Evolutionary conservation across 306 rosid species (phyloP), one percentile per base, ranked within the genome.

Genomic region (Dicorynia guianensis): DNA sequence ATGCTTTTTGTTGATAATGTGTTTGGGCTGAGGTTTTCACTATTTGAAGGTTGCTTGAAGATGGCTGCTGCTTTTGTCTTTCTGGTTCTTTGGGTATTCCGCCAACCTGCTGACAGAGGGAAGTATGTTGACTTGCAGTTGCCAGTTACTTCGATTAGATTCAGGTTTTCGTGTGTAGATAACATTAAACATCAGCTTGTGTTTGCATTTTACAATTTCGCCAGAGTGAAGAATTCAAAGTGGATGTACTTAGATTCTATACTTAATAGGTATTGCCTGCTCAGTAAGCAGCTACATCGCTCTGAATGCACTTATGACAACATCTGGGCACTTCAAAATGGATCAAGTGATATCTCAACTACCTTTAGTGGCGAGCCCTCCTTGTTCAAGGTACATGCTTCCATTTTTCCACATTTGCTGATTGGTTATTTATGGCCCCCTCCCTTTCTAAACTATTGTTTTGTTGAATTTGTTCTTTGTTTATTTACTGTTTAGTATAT

Each of bases 291-390:
- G 76, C 87, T 91, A 14, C 86, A 88, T 76, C 67, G 72, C 59
- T 74, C 87, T 50, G 93, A 91, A 84, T 91, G 97, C 84, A 87
- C 97, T 9, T 89, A 82, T 69, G 91, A 87, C 75, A 89, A 89
- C 78, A 80, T 91, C 74, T 77, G 79, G 77, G 87, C 78, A 53
- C 82, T 91, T 80, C 93, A 89, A 81, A 86, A 81, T 75, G 86
- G 84, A 56, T 56, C 71, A 44, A 81, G 75, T 53, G 87, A 75
- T 69, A 81, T 74, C 18, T 66, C 85, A 47, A 14, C 56, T 61
- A 52, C 80, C 46, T 67, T 59, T 52, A 63, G 63, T 7, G 69
- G 36, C 77, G 66, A 62, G 56, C 60, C 83, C 33, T 75, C 82
- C 43, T 75, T 69, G 69, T 30, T 72, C 38, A 82, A 91, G 97